Evolutionary conservation across 495 filamentous ascomycete species (phyloP), one percentile per base, ranked within the genome.

Genomic region (Aspergillus olivimuriae): DNA sequence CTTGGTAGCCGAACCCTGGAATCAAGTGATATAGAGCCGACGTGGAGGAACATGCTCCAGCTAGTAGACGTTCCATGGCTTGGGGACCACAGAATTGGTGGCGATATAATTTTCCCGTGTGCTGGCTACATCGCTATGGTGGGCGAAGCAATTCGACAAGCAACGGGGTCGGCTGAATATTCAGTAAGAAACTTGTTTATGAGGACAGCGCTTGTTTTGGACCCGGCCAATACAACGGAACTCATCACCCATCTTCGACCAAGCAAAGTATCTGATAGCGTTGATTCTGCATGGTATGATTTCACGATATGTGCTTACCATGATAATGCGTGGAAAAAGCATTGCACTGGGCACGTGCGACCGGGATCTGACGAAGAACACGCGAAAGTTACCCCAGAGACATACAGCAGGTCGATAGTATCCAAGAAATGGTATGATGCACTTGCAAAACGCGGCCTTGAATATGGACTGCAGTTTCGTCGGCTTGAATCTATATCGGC

Each of bases 91-190:
- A 53, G 51, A 18, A 41, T 77, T 3, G 23, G 31, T 6, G 31
- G 31, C 1, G 55, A 66, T 19, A 51, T 68, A 5, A 49, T 74
- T 4, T 78, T 74, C 46, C 74, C 73, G 3, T 24, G 30, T 18
- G 69, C 74, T 22, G 72, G 62, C 0, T 73, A 69, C 47, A 52
- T 76, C 1, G 50, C 66, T n/a, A 73, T 76, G 61, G 61, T 53
- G 2, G 60, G 65, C 5, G 72, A 76, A 44, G 73, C 69, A 0
- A 57, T 53, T 1, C 50, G 62, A 0, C 74, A 74, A 38, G 51
- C 68, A 23, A 61, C 65, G 0, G 53, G 44, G 4, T 22, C 23
- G 8, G 43, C 52, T 2, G 46, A 50, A 6, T 66, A 49, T 39
- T 46, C 34, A 12, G 35, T 61, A 10, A 49, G 50, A 18, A 16